These are phyloP conservation scores for Bertia moriformis DNA, from an alignment of 2,329 filamentous ascomycete species.

Conservation along the genomic window DNA sequence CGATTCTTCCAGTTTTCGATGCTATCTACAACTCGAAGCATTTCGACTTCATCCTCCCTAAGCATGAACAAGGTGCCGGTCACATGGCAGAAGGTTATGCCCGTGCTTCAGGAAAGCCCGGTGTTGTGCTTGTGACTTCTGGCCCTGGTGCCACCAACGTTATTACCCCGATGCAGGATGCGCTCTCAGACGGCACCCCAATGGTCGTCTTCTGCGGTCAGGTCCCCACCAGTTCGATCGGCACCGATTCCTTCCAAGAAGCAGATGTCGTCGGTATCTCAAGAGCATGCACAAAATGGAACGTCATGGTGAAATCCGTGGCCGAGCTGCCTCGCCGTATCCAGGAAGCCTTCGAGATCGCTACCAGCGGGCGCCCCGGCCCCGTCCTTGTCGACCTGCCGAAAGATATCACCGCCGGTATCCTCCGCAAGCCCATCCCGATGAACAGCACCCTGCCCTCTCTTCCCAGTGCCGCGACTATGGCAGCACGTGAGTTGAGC, in stretches of 20 bases:
- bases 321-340: conserved; percentile 86
- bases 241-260: conserved; percentile 93
- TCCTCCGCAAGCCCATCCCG: conserved; percentile 73
- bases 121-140: conserved; percentile 91
- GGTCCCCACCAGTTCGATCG: conserved; percentile 78
- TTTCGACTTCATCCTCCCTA: conserved; percentile 88
- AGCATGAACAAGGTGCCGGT: conserved; percentile 93
- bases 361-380: conserved; percentile 81
- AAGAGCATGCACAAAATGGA: conserved; percentile 94
- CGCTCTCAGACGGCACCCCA: conserved; percentile 84
- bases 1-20: conserved; percentile 94
- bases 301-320: conserved; percentile 93
- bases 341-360: conserved; percentile 96
- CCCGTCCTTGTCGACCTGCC: conserved; percentile 91
- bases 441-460: conserved; percentile 58
- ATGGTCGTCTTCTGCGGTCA: conserved; percentile 94
- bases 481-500: conserved; percentile 62
- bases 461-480: conserved; percentile 72
- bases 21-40: conserved; percentile 97
- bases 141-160: conserved; percentile 94
- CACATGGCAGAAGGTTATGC: conserved; percentile 99
- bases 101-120: conserved; percentile 79
- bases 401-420: conserved; percentile 84
- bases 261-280: conserved; percentile 90
- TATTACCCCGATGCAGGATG: conserved; percentile 90